Percentiles rank a stretch among this genome's conserved stretches.
Evolutionary conservation across 2,329 filamentous ascomycete species (phyloP).

Genomic region (Emergomyces pasteurianus): DNA sequence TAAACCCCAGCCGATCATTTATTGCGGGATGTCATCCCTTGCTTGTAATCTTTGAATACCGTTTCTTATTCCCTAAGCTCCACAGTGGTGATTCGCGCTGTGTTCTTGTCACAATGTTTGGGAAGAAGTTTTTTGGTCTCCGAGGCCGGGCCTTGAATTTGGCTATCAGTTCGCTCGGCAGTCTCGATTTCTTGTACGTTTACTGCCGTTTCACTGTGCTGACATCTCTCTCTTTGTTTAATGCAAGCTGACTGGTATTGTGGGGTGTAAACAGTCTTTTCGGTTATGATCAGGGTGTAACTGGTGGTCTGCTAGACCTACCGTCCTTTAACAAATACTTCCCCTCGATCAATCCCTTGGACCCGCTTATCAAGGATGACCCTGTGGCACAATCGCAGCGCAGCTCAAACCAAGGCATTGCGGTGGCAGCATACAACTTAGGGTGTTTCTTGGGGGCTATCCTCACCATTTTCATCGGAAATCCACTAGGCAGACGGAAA

Average conservation of each 20-base stretch:
- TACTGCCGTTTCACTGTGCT: not conserved
- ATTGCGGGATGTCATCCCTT: not conserved
- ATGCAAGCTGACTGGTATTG: not conserved
- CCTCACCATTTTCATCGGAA: conserved; percentile 13
- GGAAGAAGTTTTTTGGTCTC: not conserved
- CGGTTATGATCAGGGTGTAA: conserved; percentile 33
- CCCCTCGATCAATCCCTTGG: conserved; percentile 25
- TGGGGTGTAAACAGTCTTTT: conserved; percentile 16
- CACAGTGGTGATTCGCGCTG: not conserved
- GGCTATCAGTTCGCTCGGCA: not conserved
- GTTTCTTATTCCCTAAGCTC: not conserved
- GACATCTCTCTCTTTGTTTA: no score
- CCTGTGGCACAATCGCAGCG: not conserved
- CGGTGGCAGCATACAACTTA: conserved; percentile 22
- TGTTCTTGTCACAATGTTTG: not conserved
- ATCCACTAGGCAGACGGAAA: conserved; percentile 13
- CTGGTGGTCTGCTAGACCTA: conserved; percentile 34
- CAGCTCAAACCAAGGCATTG: conserved; percentile 18
- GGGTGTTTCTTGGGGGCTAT: conserved; percentile 16
- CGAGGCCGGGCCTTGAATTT: not conserved
- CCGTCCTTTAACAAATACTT: conserved; percentile 31
- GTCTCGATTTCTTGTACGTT: conserved; percentile 4
- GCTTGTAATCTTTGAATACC: not conserved
- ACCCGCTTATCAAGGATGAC: not conserved
- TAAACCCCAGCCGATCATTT: not conserved